A percentile compares a stretch with the other conserved stretches of the same genome.
phyloP scores from a whole-genome alignment of 192 early-diverging fungal genomes.

The Lobosporangium transversale region DNA sequence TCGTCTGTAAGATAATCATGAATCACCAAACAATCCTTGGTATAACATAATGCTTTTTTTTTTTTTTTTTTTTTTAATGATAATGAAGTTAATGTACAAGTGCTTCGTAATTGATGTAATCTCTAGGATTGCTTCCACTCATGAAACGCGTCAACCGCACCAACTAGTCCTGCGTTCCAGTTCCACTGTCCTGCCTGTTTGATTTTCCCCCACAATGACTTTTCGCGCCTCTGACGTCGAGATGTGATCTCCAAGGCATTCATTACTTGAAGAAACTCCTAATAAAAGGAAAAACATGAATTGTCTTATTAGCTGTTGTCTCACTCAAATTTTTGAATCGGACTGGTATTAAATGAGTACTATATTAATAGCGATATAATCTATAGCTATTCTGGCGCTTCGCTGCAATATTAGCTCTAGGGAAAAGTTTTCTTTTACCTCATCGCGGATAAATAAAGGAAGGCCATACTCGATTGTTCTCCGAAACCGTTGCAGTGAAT shows the following conservation, averaged over 20 bases:
- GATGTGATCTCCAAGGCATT: constrained; percentile 45
- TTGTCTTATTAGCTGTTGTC: too few relatives aligned
- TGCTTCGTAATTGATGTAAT: neutral
- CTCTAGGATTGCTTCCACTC: constrained; percentile 44
- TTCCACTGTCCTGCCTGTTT: constrained; percentile 43
- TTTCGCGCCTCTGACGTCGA: constrained; percentile 36
- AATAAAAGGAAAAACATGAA: too few relatives aligned
- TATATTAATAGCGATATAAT: too few relatives aligned
- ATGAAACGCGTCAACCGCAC: constrained; percentile 38
- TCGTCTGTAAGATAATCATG: too few relatives aligned
- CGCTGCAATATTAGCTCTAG: too few relatives aligned
- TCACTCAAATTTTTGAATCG: too few relatives aligned
- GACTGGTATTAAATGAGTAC: too few relatives aligned
- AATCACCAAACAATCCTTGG: too few relatives aligned
- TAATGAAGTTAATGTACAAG: neutral
- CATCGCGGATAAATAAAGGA: constrained; percentile 50
- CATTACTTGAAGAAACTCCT: constrained; percentile 53
- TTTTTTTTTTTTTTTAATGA: neutral
- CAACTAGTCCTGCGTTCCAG: constrained; percentile 47
- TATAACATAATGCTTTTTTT: neutral
- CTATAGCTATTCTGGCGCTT: too few relatives aligned
- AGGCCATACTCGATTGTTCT: constrained; percentile 44
- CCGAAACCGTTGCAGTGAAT: constrained; percentile 23
- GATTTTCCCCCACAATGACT: constrained; percentile 40
- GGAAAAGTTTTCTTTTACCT: too few relatives aligned